Percentiles rank a stretch among this genome's conserved stretches.
phyloP scores from a whole-genome alignment of 140 eudicot genomes.

The Bidens hawaiensis region DNA sequence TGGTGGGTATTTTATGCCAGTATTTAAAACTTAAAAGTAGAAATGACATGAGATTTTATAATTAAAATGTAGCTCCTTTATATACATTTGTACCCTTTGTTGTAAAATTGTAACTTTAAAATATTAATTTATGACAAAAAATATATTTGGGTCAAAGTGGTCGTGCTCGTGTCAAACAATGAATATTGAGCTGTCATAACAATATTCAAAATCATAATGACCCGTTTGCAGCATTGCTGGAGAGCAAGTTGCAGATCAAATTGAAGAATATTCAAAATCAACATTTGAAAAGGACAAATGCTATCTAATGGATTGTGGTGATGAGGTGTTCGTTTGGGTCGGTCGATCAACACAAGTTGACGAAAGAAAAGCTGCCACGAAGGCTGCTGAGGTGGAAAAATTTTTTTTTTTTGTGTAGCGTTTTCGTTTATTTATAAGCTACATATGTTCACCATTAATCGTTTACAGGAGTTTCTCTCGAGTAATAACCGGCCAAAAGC shows the following conservation, averaged over 20 bases:
- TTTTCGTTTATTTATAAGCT: neutral
- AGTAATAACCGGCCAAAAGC: conserved; percentile 82
- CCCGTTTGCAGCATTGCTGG: conserved; percentile 68
- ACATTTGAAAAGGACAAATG: conserved; percentile 75
- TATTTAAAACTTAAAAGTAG: no score
- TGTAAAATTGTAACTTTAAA: no score
- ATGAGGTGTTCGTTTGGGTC: conserved; percentile 85
- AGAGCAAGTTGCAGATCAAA: conserved; percentile 50
- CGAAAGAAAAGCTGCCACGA: conserved; percentile 74
- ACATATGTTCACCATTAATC: neutral
- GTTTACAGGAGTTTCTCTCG: conserved; percentile 62
- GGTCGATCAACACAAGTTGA: conserved; percentile 88
- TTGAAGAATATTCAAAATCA: conserved; percentile 72
- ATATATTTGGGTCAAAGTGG: no score
- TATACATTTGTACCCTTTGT: no score
- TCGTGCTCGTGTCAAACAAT: no score
- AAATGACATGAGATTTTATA: no score
- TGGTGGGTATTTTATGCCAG: no score
- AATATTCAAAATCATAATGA: no score
- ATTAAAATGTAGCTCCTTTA: no score
- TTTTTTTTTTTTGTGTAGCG: no score
- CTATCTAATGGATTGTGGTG: conserved; percentile 81
- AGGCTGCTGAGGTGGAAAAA: conserved; percentile 45
- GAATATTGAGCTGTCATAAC: no score
- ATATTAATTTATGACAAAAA: no score